These are phyloP conservation scores for Microsporum canis DNA, from an alignment of 2,329 filamentous ascomycete species.

Conservation along the genomic window DNA sequence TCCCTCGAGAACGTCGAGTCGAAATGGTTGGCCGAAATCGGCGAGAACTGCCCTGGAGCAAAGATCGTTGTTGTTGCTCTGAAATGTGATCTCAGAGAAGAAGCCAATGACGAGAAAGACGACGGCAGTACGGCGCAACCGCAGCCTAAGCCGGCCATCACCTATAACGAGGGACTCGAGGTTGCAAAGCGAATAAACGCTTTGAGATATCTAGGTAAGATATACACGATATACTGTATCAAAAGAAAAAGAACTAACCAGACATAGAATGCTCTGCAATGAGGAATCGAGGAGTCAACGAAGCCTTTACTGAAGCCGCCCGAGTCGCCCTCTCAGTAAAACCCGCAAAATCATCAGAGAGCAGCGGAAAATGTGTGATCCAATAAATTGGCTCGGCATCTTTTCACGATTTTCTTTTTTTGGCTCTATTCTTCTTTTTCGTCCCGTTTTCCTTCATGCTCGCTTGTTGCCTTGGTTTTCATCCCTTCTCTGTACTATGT, in stretches of 20 bases:
- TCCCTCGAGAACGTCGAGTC: conserved; percentile 97
- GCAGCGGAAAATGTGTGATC: conserved; percentile 27
- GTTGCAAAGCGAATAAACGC: conserved; percentile 87
- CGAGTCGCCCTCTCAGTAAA: conserved; percentile 65
- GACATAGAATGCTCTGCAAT: conserved; percentile 88
- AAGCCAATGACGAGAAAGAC: conserved; percentile 55
- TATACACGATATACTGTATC: neutral
- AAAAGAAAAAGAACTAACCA: neutral
- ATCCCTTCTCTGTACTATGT: neutral
- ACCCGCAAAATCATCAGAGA: conserved; percentile 25
- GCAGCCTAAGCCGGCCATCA: conserved; percentile 46
- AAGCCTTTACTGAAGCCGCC: conserved; percentile 95
- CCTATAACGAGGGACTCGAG: conserved; percentile 82
- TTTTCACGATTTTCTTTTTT: conserved; percentile 6
- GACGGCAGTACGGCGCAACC: conserved; percentile 42
- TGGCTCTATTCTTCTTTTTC: neutral
- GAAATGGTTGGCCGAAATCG: conserved; percentile 97
- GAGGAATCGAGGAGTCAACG: conserved; percentile 94
- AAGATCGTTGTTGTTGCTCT: conserved; percentile 90
- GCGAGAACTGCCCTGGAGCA: conserved; percentile 91
- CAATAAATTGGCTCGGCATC: conserved; percentile 17
- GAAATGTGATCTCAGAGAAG: conserved; percentile 90
- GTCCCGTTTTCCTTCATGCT: neutral
- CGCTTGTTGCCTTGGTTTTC: neutral
- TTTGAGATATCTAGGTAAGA: conserved; percentile 69